phyloP scores from a whole-genome alignment of 345 rosid species.

The Gossypium sturtianum region DNA sequence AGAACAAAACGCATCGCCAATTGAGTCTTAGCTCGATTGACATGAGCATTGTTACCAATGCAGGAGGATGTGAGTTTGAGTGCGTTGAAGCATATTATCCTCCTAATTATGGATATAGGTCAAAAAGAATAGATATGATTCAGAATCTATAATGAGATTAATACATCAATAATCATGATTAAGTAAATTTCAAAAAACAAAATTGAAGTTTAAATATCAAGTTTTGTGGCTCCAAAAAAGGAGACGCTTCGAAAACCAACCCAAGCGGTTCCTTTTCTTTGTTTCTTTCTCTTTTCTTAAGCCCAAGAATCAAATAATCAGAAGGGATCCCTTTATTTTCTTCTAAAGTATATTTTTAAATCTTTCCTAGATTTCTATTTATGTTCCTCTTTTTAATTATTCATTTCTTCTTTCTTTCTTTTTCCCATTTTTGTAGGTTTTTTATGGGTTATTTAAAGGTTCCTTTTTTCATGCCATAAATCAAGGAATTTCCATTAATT shows the following conservation, averaged over 20 bases:
- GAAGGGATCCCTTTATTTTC: constrained; percentile 16
- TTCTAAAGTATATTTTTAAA: constrained; percentile 4
- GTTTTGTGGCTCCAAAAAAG: not conserved
- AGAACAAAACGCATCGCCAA: too few relatives aligned
- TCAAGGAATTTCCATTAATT: not conserved
- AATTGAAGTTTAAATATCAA: not conserved
- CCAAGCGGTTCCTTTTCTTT: not conserved
- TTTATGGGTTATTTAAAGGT: not conserved
- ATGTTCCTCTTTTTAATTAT: not conserved
- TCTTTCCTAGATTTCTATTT: not conserved
- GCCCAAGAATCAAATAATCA: constrained; percentile 9
- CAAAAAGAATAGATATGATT: too few relatives aligned
- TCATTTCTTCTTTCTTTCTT: not conserved
- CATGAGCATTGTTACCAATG: accelerated
- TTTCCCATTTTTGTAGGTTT: not conserved
- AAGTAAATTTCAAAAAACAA: not conserved
- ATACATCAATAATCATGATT: too few relatives aligned
- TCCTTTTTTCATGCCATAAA: not conserved
- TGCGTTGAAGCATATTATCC: too few relatives aligned
- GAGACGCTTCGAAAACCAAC: not conserved
- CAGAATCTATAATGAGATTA: too few relatives aligned
- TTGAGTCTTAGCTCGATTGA: too few relatives aligned
- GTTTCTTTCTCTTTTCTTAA: not conserved
- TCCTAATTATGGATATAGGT: too few relatives aligned
- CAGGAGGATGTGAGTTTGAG: too few relatives aligned